Conservation (phyloP, 768 basidiomycete genomes). For the Xerocomellus intermedius region DNA sequence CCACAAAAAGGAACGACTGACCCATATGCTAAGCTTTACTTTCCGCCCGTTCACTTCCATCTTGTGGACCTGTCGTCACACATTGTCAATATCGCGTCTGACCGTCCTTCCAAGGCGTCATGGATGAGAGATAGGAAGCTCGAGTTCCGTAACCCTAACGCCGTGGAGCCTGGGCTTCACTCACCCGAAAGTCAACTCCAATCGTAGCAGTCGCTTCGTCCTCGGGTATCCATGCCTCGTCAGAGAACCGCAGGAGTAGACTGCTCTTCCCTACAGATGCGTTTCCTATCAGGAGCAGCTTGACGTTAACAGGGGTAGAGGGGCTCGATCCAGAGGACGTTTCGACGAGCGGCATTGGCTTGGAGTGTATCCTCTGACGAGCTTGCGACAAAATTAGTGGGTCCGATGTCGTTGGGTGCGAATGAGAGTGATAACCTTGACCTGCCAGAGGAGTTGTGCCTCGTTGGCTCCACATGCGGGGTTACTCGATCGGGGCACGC, state of each 20-base stretch:
- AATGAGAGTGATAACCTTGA: not conserved
- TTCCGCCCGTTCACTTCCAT: constrained; percentile 82
- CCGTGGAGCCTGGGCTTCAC: constrained; percentile 26
- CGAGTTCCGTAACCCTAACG: not conserved
- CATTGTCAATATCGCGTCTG: not conserved
- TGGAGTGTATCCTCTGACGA: not conserved
- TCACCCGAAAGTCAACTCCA: constrained; percentile 80
- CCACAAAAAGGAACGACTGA: constrained; percentile 37
- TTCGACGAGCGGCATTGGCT: constrained; percentile 19
- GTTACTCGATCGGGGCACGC: constrained; percentile 20
- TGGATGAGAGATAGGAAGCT: not conserved
- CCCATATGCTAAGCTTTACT: constrained; percentile 97
- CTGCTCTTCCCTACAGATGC: constrained; percentile 93
- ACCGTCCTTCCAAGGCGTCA: not conserved
- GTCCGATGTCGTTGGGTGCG: not conserved
- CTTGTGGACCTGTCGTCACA: constrained; percentile 68
- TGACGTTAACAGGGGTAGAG: constrained; percentile 58
- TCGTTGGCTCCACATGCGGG: constrained; percentile 17
- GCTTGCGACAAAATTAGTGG: not conserved
- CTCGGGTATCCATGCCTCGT: constrained; percentile 91
- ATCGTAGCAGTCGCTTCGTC: constrained; percentile 87
- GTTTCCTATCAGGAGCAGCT: constrained; percentile 82
- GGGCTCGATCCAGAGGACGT: constrained; percentile 26
- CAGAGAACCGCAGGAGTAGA: constrained; percentile 90
- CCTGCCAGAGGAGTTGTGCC: constrained; percentile 11